phyloP scores from a whole-genome alignment of 192 early-diverging fungal genomes.

The Backusella mclennaniae region DNA sequence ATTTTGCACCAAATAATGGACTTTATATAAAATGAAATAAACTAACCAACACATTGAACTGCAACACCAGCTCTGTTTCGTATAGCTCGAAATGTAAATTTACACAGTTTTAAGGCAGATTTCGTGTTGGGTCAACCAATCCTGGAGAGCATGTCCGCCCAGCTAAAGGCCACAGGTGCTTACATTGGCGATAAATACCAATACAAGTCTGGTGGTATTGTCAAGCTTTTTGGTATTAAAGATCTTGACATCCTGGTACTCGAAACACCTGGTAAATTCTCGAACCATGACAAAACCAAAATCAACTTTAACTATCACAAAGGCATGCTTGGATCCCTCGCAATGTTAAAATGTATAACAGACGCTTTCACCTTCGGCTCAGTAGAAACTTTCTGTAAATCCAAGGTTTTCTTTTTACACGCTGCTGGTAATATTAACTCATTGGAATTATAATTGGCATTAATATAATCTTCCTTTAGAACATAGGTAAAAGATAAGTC shows the following conservation, averaged over 20 bases:
- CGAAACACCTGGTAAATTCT: not conserved
- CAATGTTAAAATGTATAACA: not conserved
- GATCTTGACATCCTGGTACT: not conserved
- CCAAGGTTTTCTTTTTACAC: not conserved
- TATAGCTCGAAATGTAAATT: too few species aligned
- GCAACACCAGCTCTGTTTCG: too few species aligned
- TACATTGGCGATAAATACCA: not conserved
- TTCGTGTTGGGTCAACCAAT: not conserved
- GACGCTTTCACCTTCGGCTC: not conserved
- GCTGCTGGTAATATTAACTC: not conserved
- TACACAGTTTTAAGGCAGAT: not conserved
- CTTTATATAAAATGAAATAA: too few species aligned
- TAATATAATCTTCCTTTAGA: not conserved
- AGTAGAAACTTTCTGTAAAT: not conserved
- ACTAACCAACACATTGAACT: too few species aligned
- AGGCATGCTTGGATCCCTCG: not conserved
- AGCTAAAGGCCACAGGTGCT: not conserved
- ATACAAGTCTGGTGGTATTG: not conserved
- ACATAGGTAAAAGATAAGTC: not conserved
- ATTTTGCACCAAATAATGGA: too few species aligned
- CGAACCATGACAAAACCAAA: not conserved
- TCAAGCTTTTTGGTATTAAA: not conserved
- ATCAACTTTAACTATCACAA: not conserved
- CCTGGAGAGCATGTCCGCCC: not conserved
- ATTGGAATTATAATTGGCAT: not conserved